A percentile compares a stretch with the other conserved stretches of the same genome.
phyloP scores from a whole-genome alignment of 306 rosid genomes.

The Lotus japonicus region DNA sequence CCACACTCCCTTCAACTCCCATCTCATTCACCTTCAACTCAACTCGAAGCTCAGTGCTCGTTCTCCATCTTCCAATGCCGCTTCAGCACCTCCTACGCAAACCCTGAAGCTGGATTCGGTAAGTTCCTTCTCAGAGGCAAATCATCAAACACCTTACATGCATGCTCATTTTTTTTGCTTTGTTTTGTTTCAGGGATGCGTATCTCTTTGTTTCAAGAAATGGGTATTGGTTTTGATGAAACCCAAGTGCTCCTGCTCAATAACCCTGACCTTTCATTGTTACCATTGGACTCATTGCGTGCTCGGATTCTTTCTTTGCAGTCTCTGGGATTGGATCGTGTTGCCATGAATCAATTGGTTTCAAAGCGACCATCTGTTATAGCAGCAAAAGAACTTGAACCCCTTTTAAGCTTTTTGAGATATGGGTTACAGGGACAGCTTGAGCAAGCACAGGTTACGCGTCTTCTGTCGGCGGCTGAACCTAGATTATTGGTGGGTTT shows the following conservation, averaged over 20 bases:
- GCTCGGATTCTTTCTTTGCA: constrained; percentile 38
- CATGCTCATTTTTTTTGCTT: not conserved
- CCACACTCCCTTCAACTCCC: not conserved
- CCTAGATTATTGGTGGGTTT: constrained; percentile 37
- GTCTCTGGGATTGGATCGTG: constrained; percentile 43
- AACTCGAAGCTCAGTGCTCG: not conserved
- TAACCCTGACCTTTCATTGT: constrained; percentile 28
- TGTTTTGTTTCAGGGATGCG: constrained; percentile 36
- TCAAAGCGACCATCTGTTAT: constrained; percentile 33
- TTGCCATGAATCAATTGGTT: constrained; percentile 32
- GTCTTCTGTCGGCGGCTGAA: constrained; percentile 30
- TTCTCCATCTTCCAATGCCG: constrained; percentile 24
- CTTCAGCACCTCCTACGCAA: not conserved
- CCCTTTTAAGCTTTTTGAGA: constrained; percentile 36
- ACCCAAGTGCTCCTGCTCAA: constrained; percentile 28
- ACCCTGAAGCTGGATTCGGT: constrained; percentile 23
- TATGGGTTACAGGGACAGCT: constrained; percentile 45
- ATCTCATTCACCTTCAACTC: not conserved
- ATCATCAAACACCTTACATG: constrained; percentile 40
- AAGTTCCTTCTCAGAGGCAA: constrained; percentile 24
- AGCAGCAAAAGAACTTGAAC: constrained; percentile 41
- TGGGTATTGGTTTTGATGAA: constrained; percentile 44
- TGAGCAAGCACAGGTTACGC: constrained; percentile 38
- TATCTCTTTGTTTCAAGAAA: constrained; percentile 39
- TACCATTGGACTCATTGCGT: constrained; percentile 32